Evolutionary conservation across 164 flowering plant species (phyloP), one percentile per base, ranked within the genome.

Genomic region (Nymphaea thermarum): DNA sequence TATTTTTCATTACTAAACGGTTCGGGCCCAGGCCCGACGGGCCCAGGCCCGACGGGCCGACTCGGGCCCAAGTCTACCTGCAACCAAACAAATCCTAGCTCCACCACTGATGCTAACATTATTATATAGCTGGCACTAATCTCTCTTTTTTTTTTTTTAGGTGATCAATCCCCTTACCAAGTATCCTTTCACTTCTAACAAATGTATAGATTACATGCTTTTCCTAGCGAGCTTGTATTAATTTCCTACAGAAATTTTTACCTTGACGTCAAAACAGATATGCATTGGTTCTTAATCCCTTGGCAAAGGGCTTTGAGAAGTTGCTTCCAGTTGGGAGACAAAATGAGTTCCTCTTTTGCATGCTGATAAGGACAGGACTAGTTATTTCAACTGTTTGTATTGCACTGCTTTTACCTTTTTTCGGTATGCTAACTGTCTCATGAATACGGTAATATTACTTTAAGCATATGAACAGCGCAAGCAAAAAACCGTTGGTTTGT

Each of bases 91-190:
- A 25, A 25, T 25, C 36, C 36, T 25, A 25, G 36, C 36, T 25
- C 36, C 36, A 25, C 36, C 36, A 1, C 36, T 25, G 36, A 5
- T 2, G 12, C 12, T 51, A 51, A 8, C 8, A 15, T 8, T 51
- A 8, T 5, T 8, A 5, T 25, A 15, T 51, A 51, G 14, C 8
- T 51, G 8, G 12, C 2, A 8, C 57, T 51, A 15, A 8, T 8
- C 3, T 51, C 8, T 8, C 60, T 55, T 6, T n/a, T 8, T n/a
- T 61, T 63, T 64, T 76, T 43, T 88, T 60, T 88, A 93, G 98
- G 93, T 93, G 67, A 79, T 91, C 82, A 93, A 81, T 77, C 98
- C 98, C 18, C 80, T 91, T 55, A 86, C 95, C 67, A 93, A 93
- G 84, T 92, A 91, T 89, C 93, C 93, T 86, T 87, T 77, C 74